These are phyloP conservation scores for Byssochlamys sp. DNA, from an alignment of 2,329 filamentous ascomycete species.

Conservation along the genomic window DNA sequence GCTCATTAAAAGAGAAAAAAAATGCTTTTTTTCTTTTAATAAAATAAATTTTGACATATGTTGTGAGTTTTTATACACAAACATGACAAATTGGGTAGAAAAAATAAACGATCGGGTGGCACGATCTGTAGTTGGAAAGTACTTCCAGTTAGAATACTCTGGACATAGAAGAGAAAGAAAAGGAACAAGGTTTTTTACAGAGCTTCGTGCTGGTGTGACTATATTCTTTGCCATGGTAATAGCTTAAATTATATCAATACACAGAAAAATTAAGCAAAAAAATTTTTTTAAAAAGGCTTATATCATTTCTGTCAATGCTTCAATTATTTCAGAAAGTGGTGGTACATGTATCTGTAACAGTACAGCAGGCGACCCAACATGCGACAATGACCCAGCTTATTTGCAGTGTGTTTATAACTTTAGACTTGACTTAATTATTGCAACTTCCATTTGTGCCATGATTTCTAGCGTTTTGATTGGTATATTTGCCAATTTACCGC, in stretches of 20 bases:
- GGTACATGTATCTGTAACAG: constrained; percentile 66
- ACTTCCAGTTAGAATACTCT: too few relatives aligned
- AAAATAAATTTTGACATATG: too few relatives aligned
- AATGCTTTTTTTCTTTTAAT: too few relatives aligned
- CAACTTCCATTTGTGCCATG: constrained; percentile 72
- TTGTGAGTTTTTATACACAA: too few relatives aligned
- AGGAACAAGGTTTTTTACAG: constrained; percentile 69
- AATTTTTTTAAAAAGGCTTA: background rate
- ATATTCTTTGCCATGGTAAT: constrained; percentile 73
- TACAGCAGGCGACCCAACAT: constrained; percentile 37
- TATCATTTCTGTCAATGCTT: constrained; percentile 44
- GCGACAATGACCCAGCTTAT: constrained; percentile 40
- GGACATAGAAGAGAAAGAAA: constrained; percentile 58
- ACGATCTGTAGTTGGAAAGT: too few relatives aligned
- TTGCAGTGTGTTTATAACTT: constrained; percentile 43
- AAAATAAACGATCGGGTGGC: too few relatives aligned
- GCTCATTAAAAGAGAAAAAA: too few relatives aligned
- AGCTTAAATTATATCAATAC: constrained; percentile 69
- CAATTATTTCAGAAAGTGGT: constrained; percentile 60
- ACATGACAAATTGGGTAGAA: too few relatives aligned
- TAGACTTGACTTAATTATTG: constrained; percentile 72
- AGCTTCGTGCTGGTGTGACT: constrained; percentile 71
- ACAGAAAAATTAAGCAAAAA: constrained; percentile 37
- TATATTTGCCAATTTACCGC: constrained; percentile 68
- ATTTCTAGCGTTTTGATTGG: constrained; percentile 74